Conservation (phyloP, 2,329 filamentous ascomycete genomes). For the Fusarium sp. region DNA sequence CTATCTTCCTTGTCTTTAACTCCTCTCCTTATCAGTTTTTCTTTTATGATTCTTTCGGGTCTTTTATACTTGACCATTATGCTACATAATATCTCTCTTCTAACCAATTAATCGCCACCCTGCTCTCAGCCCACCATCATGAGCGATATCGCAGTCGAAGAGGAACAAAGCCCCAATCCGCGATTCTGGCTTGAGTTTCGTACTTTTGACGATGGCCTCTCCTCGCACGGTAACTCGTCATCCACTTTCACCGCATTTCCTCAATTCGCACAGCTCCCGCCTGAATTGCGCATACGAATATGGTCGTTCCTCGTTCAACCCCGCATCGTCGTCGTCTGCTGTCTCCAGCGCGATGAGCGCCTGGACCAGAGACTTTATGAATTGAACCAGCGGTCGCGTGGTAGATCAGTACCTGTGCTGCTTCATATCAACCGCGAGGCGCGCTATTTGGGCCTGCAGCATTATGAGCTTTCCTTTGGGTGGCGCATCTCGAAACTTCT, state of each 20-base stretch:
- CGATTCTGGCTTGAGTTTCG: conserved; percentile 63
- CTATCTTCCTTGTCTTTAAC: conserved; percentile 27
- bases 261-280: conserved; percentile 58
- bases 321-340: conserved; percentile 60
- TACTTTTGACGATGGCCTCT: conserved; percentile 59
- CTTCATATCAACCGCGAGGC: conserved; percentile 61
- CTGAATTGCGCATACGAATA: conserved; percentile 63
- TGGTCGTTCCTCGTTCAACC: conserved; percentile 62
- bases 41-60: not conserved
- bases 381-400: conserved; percentile 46
- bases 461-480: conserved; percentile 62
- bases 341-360: conserved; percentile 53
- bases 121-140: conserved; percentile 25
- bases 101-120: conserved; percentile 18
- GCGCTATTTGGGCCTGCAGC: conserved; percentile 56
- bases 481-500: conserved; percentile 62
- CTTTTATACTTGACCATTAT: not conserved
- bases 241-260: conserved; percentile 49
- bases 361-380: conserved; percentile 50
- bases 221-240: conserved; percentile 19
- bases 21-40: conserved; percentile 11
- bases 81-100: not conserved
- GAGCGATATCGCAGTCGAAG: conserved; percentile 41
- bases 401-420: conserved; percentile 56
- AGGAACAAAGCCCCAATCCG: conserved; percentile 48